Conservation (phyloP, 1,284 basidiomycete species). For the Fomitopsis betulina region DNA sequence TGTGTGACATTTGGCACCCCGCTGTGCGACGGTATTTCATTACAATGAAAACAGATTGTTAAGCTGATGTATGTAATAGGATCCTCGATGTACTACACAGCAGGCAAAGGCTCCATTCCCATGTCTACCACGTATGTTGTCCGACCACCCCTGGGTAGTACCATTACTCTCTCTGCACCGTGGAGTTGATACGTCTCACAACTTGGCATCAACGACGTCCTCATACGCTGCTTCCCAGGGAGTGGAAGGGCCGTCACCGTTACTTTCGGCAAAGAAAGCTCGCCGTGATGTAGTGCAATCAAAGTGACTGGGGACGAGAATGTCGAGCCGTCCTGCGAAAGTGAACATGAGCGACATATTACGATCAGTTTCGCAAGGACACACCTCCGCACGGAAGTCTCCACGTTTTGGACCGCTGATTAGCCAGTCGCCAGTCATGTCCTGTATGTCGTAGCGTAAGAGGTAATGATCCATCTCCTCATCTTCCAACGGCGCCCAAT, state of each 20-base stretch:
- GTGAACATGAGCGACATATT: slow-evolving; percentile 5
- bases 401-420: slow-evolving; percentile 78
- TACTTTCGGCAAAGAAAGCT: slow-evolving; percentile 68
- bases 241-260: slow-evolving; percentile 54
- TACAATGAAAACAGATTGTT: not conserved
- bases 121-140: slow-evolving; percentile 76
- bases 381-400: slow-evolving; percentile 65
- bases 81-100: not conserved
- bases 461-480: slow-evolving; percentile 40
- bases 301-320: slow-evolving; percentile 61
- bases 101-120: slow-evolving; percentile 31
- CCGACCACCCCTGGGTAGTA: slow-evolving; percentile 73
- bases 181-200: slow-evolving; percentile 73
- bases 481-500: slow-evolving; percentile 57
- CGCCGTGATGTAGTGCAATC: slow-evolving; percentile 75
- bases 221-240: slow-evolving; percentile 47
- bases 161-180: slow-evolving; percentile 68
- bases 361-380: slow-evolving; percentile 11
- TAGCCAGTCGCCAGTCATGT: slow-evolving; percentile 75
- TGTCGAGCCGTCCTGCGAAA: slow-evolving; percentile 49
- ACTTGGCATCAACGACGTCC: slow-evolving; percentile 53
- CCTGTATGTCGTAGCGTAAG: slow-evolving; percentile 75
- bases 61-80: too few species aligned
- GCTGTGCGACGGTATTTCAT: slow-evolving; percentile 1
- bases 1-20: slow-evolving; percentile 6